Evolutionary conservation across 2,329 filamentous ascomycete species (phyloP).

Genomic region (Arthrobotrys megalospora): DNA sequence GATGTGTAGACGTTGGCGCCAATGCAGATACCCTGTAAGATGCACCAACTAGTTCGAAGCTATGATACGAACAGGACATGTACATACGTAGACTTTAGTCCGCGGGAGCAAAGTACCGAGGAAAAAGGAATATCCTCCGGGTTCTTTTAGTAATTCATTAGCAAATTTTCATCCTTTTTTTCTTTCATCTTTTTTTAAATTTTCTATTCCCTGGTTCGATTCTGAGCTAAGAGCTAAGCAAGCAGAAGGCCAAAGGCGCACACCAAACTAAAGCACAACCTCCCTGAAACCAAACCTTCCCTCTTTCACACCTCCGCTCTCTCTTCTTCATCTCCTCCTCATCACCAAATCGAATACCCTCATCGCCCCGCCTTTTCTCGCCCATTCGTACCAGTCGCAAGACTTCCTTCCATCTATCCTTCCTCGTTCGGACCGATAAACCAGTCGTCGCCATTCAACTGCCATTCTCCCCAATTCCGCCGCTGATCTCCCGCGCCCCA

Average conservation of each 20-base stretch:
- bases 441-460: not conserved
- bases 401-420: conserved; percentile 2
- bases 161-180: conserved; percentile 1
- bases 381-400: conserved; percentile 17
- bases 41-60: conserved; percentile 22
- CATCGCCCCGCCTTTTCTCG: conserved; percentile 1
- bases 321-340: not conserved
- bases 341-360: conserved; percentile 10
- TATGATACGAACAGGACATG: not conserved
- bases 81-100: conserved; percentile 11
- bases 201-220: not conserved
- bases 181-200: not conserved
- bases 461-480: not conserved
- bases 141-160: conserved; percentile 6
- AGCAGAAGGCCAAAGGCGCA: conserved; percentile 42
- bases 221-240: not conserved
- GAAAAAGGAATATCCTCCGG: conserved; percentile 17
- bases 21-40: conserved; percentile 29
- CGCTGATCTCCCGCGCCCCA: conserved; percentile 34
- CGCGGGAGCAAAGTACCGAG: conserved; percentile 28
- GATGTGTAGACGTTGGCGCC: not conserved
- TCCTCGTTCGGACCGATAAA: not conserved
- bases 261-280: conserved; percentile 4
- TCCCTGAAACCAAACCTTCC: not conserved
- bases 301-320: conserved; percentile 13